phyloP scores from a whole-genome alignment of 2,329 filamentous ascomycete species.

The Dothideomycetes sp. region DNA sequence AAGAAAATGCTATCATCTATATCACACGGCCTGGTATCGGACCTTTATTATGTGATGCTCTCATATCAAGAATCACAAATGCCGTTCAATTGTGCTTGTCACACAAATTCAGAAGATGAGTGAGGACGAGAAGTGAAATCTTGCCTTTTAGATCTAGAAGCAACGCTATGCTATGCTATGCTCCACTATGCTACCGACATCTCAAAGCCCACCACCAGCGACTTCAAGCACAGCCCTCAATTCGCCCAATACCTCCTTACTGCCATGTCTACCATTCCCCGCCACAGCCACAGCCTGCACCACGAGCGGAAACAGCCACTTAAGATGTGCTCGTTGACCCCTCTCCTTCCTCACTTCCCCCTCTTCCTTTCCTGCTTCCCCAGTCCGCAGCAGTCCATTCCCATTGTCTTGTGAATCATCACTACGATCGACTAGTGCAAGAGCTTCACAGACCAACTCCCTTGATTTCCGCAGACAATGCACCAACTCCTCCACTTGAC shows the following conservation, averaged over 20 bases:
- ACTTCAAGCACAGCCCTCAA: constrained; percentile 30
- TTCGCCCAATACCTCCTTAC: constrained; percentile 35
- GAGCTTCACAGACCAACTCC: constrained; percentile 50
- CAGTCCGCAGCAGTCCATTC: too few relatives aligned
- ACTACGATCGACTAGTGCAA: constrained; percentile 47
- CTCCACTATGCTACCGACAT: background rate
- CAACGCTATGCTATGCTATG: background rate
- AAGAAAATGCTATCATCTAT: too few relatives aligned
- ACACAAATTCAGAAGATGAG: too few relatives aligned
- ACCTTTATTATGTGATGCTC: too few relatives aligned
- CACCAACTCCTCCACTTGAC: constrained; percentile 66
- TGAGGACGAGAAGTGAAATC: background rate
- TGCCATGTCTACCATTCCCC: constrained; percentile 45
- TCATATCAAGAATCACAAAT: too few relatives aligned
- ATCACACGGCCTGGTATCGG: too few relatives aligned
- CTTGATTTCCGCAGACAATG: constrained; percentile 59
- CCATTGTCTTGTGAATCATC: constrained; percentile 10
- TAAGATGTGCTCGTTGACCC: constrained; percentile 59
- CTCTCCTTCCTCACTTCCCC: constrained; percentile 16
- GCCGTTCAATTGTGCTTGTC: too few relatives aligned
- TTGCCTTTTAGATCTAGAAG: background rate
- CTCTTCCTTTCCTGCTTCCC: constrained; percentile 8
- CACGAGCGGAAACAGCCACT: constrained; percentile 69
- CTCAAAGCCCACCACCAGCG: constrained; percentile 8
- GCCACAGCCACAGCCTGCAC: constrained; percentile 53